Percentiles rank a stretch among this genome's conserved stretches.
Conservation (phyloP, 1,139 yeast genomes). For the Yamadazyma jaroonii region DNA sequence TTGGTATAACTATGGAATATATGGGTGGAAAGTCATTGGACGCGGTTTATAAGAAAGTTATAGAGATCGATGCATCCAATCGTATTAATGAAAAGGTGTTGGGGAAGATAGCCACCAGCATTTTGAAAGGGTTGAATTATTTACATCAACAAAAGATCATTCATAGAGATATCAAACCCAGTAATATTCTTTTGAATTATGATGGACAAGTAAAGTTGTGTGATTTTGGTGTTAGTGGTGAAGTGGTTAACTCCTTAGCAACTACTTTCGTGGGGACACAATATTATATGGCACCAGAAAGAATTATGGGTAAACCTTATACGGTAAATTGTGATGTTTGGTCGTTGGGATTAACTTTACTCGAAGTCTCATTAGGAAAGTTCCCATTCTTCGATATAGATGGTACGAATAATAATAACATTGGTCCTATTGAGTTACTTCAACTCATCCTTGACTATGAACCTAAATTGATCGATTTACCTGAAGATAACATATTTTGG, state of each 20-base stretch:
- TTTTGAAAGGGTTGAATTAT: conserved; percentile 79
- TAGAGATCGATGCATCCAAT: conserved; percentile 64
- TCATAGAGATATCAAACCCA: conserved; percentile 93
- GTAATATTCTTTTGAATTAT: conserved; percentile 73
- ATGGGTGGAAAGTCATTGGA: conserved; percentile 93
- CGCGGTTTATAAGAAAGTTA: conserved; percentile 73
- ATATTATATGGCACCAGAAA: conserved; percentile 97
- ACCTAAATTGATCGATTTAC: conserved; percentile 75
- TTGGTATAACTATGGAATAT: conserved; percentile 91
- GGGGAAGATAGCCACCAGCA: conserved; percentile 86
- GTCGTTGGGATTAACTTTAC: conserved; percentile 87
- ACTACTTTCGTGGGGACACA: conserved; percentile 97
- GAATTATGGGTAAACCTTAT: conserved; percentile 92
- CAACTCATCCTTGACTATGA: conserved; percentile 79
- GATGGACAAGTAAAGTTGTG: conserved; percentile 86
- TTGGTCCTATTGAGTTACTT: conserved; percentile 82
- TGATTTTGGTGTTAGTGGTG: conserved; percentile 98
- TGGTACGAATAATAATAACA: conserved; percentile 22
- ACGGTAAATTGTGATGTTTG: conserved; percentile 94
- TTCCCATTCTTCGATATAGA: conserved; percentile 60
- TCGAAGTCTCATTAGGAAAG: conserved; percentile 88
- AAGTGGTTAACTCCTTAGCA: conserved; percentile 90
- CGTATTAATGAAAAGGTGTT: conserved; percentile 89
- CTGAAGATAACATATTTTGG: conserved; percentile 77
- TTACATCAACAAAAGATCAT: conserved; percentile 84